Conservation (phyloP, 2,329 filamentous ascomycete genomes). For the Aspergillus sp. region DNA sequence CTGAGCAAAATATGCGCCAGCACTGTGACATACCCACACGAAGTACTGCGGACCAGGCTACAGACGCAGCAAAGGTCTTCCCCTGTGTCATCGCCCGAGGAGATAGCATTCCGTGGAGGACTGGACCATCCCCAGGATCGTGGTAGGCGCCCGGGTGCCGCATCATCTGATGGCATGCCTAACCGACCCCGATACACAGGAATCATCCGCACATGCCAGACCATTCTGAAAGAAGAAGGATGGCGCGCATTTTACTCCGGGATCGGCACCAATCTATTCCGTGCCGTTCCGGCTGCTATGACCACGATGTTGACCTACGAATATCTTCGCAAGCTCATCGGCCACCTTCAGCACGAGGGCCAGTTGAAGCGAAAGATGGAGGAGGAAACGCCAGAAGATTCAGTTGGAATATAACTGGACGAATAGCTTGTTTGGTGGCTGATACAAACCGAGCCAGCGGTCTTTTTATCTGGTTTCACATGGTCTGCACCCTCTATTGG, state of each 20-base stretch:
- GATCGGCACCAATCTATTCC: conserved; percentile 96
- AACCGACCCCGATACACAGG: conserved; percentile 67
- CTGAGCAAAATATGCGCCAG: conserved; percentile 93
- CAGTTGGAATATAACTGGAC: conserved; percentile 22
- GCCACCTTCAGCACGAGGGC: conserved; percentile 56
- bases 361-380: conserved; percentile 25
- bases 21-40: conserved; percentile 93
- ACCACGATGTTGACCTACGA: conserved; percentile 98
- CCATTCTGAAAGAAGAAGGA: conserved; percentile 85
- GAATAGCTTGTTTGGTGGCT: neutral
- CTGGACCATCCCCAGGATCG: conserved; percentile 43
- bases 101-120: conserved; percentile 49
- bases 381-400: conserved; percentile 15
- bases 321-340: conserved; percentile 61
- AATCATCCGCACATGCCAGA: conserved; percentile 76
- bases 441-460: neutral
- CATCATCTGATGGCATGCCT: conserved; percentile 59
- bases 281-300: conserved; percentile 90
- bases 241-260: conserved; percentile 97
- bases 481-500: neutral
- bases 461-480: neutral
- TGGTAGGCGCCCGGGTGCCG: conserved; percentile 41
- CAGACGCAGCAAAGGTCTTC: conserved; percentile 83
- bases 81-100: conserved; percentile 48
- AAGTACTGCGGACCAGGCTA: conserved; percentile 88